Percentiles rank a stretch among this genome's conserved stretches.
These are phyloP conservation scores for Arthroderma uncinatum DNA, from an alignment of 2,329 filamentous ascomycete species.

Conservation along the genomic window DNA sequence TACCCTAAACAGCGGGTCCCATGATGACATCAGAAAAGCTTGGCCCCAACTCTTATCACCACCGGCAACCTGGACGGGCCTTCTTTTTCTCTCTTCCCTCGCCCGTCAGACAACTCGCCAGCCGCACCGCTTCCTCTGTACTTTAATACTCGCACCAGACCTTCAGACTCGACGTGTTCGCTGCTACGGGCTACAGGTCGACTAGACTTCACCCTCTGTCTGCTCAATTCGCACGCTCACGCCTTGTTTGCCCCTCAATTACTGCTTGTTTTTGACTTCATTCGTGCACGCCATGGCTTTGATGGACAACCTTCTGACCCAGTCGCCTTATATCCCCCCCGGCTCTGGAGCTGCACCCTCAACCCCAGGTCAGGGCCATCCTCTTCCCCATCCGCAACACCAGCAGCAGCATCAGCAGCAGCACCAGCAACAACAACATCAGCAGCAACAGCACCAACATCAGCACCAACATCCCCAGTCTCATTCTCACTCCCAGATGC, in stretches of 20 bases:
- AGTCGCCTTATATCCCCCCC: background rate
- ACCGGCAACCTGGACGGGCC: background rate
- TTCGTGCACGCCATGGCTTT: background rate
- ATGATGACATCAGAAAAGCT: conserved; percentile 3
- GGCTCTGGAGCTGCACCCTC: background rate
- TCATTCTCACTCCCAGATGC: background rate
- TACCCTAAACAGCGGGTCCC: background rate
- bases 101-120: background rate
- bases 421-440: background rate
- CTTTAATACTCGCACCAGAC: background rate
- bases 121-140: background rate
- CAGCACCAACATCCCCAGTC: background rate
- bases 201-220: too few species aligned
- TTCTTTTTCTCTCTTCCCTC: background rate
- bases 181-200: too few species aligned
- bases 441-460: background rate
- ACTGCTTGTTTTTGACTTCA: background rate
- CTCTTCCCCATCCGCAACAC: background rate
- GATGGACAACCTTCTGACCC: background rate
- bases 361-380: background rate
- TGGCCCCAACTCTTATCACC: background rate
- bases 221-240: too few species aligned
- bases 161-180: too few species aligned
- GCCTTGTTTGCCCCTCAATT: background rate
- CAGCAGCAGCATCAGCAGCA: background rate